Evolutionary conservation across 768 basidiomycete genomes (phyloP).

Genomic region (Favolaschia claudopus): DNA sequence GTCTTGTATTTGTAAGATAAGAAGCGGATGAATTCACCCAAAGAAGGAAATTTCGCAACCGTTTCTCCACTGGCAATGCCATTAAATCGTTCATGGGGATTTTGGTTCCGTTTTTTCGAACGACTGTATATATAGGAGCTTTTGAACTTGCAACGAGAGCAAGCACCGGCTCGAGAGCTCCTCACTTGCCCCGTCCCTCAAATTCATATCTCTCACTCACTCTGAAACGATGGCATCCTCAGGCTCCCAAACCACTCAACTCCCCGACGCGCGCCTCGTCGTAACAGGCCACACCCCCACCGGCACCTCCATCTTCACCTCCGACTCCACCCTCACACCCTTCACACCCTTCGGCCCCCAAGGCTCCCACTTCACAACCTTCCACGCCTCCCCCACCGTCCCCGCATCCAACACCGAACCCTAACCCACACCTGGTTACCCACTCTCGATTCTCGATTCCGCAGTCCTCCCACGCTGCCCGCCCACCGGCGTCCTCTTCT

Average conservation of each 20-base stretch:
- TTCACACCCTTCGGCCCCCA: constrained; percentile 19
- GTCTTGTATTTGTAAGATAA: too few relatives aligned
- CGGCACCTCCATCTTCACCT: constrained; percentile 19
- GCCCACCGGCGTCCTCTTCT: constrained; percentile 16
- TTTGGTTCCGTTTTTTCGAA: too few relatives aligned
- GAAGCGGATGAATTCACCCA: too few relatives aligned
- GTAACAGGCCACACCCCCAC: constrained; percentile 10
- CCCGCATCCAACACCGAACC: constrained; percentile 22
- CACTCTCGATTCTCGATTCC: too few relatives aligned
- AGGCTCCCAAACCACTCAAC: constrained; percentile 4
- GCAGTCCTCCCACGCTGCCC: constrained; percentile 15
- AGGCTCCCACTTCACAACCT: constrained; percentile 4
- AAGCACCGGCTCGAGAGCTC: too few relatives aligned
- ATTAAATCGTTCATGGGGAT: too few relatives aligned
- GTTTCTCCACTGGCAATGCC: too few relatives aligned
- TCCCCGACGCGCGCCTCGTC: constrained; percentile 16
- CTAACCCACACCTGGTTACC: constrained; percentile 5
- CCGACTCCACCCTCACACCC: constrained; percentile 10
- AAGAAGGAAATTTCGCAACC: too few relatives aligned
- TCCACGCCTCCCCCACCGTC: constrained; percentile 15
- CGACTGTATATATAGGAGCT: too few relatives aligned
- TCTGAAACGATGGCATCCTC: constrained; percentile 4
- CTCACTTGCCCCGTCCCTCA: too few relatives aligned
- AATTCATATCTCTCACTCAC: too few relatives aligned
- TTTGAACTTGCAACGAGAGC: too few relatives aligned